Evolutionary conservation across 2,329 filamentous ascomycete genomes (phyloP).

Genomic region (Boeremia exigua): DNA sequence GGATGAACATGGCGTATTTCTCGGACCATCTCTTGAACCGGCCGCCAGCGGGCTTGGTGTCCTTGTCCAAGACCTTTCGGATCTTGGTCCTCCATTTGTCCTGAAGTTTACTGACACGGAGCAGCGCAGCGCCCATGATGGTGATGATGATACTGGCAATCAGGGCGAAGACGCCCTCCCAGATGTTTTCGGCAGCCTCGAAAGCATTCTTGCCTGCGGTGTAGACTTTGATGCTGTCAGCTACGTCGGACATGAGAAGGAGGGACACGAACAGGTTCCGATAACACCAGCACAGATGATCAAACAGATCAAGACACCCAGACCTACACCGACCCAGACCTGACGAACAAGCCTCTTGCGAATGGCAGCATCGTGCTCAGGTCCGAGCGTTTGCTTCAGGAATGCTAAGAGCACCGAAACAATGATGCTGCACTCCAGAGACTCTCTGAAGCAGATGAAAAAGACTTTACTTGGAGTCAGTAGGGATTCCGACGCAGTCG

Average conservation of each 20-base stretch:
- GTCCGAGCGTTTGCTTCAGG: constrained; percentile 78
- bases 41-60: constrained; percentile 49
- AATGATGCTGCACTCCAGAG: constrained; percentile 82
- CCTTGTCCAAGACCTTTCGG: constrained; percentile 67
- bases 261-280: constrained; percentile 57
- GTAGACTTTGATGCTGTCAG: constrained; percentile 58
- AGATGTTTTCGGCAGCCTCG: constrained; percentile 73
- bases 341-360: constrained; percentile 74
- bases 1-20: constrained; percentile 84
- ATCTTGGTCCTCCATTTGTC: constrained; percentile 89
- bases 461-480: constrained; percentile 63
- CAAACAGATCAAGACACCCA: constrained; percentile 70
- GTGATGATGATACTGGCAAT: constrained; percentile 81
- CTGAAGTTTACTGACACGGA: constrained; percentile 82
- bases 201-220: constrained; percentile 71
- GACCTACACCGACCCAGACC: constrained; percentile 70
- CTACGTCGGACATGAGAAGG: too few species aligned
- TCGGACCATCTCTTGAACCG: constrained; percentile 69
- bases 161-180: constrained; percentile 80
- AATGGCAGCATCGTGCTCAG: constrained; percentile 64
- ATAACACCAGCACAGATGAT: constrained; percentile 70
- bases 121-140: constrained; percentile 77
- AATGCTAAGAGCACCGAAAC: constrained; percentile 87
- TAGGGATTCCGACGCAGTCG: not conserved
- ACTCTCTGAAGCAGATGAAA: constrained; percentile 89